These are phyloP conservation scores for Thermothielavioides terrestris DNA, from an alignment of 495 filamentous ascomycete species.

Conservation along the genomic window DNA sequence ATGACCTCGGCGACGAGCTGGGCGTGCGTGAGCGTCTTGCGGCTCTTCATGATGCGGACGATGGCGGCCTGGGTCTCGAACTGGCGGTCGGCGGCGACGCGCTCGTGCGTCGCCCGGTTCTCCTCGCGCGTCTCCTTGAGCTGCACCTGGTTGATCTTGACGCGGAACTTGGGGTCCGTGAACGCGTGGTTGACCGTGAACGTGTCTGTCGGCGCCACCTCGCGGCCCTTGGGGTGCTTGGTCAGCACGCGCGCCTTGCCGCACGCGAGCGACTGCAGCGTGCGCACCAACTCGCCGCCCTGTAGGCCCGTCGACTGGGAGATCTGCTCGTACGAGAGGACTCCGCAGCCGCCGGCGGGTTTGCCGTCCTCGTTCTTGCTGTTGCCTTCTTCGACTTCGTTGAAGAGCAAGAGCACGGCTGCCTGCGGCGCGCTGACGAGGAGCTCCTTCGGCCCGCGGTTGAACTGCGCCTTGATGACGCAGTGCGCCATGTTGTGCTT, in stretches of 20 bases:
- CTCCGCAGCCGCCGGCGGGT: conserved; percentile 20
- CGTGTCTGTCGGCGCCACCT: conserved; percentile 65
- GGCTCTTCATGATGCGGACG: conserved; percentile 92
- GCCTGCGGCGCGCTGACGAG: conserved; percentile 86
- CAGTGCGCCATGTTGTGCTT: conserved; percentile 86
- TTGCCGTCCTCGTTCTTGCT: conserved; percentile 21
- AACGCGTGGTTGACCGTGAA: conserved; percentile 76
- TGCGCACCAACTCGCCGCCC: conserved; percentile 73
- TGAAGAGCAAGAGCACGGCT: conserved; percentile 87
- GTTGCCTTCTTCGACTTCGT: conserved; percentile 46
- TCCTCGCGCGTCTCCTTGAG: conserved; percentile 83
- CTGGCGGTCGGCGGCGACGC: conserved; percentile 78
- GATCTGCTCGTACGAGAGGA: conserved; percentile 62
- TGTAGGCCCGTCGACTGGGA: conserved; percentile 53
- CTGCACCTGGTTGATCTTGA: conserved; percentile 99
- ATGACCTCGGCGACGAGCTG: conserved; percentile 84
- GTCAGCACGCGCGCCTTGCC: conserved; percentile 76
- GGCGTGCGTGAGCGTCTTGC: conserved; percentile 74
- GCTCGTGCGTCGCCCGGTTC: conserved; percentile 85
- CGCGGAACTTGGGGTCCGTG: conserved; percentile 69
- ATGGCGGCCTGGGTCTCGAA: conserved; percentile 97
- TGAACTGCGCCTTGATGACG: conserved; percentile 69
- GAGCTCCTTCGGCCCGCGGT: conserved; percentile 72
- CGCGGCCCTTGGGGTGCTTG: conserved; percentile 78
- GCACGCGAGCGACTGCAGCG: conserved; percentile 88